Evolutionary conservation across 441 rosid species (phyloP).

Genomic region (Croton setiger): DNA sequence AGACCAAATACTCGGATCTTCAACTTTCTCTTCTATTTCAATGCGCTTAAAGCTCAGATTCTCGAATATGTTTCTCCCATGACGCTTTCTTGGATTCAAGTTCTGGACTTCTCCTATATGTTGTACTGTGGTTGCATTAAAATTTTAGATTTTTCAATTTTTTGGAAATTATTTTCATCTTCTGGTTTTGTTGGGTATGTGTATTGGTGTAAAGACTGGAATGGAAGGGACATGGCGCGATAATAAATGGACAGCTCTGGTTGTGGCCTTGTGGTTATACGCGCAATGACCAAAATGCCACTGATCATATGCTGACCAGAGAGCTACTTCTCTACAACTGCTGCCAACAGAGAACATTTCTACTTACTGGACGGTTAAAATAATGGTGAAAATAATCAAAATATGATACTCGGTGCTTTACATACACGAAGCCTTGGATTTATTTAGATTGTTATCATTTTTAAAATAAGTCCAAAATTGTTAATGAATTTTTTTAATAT

Average conservation of each 20-base stretch:
- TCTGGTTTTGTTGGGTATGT: constrained; percentile 1
- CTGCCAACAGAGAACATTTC: constrained; percentile 22
- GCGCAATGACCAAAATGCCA: constrained; percentile 37
- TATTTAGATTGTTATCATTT: too few species aligned
- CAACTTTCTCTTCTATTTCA: not conserved
- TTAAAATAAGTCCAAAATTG: too few species aligned
- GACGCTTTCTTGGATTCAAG: constrained; percentile 1
- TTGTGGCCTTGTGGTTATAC: not conserved
- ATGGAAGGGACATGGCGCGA: constrained; percentile 50
- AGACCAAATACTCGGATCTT: not conserved
- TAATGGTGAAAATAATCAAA: not conserved
- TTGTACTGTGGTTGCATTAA: not conserved
- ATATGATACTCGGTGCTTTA: too few species aligned
- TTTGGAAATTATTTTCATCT: not conserved
- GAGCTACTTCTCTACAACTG: not conserved
- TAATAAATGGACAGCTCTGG: constrained; percentile 35
- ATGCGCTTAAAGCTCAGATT: not conserved
- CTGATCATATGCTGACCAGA: not conserved
- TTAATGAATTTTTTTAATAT: too few species aligned
- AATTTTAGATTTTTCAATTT: not conserved
- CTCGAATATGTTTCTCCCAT: not conserved
- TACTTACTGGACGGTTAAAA: not conserved
- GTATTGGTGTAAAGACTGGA: constrained; percentile 16
- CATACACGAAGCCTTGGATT: too few species aligned
- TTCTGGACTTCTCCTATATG: constrained; percentile 8